phyloP scores from a whole-genome alignment of 2,329 filamentous ascomycete genomes.

The Alternaria novae-zelandiae region DNA sequence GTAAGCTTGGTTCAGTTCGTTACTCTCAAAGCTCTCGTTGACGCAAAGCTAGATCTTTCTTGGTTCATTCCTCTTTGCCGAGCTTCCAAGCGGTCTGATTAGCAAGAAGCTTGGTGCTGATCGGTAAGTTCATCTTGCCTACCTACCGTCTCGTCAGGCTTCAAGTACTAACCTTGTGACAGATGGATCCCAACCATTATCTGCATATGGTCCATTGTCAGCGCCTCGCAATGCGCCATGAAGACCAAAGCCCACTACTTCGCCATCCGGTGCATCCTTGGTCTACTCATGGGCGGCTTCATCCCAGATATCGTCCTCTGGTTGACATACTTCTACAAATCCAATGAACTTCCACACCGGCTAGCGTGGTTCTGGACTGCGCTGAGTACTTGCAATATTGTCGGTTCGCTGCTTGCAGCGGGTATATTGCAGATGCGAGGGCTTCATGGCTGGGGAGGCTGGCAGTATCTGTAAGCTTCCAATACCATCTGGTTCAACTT shows the following conservation, averaged over 20 bases:
- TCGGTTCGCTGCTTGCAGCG: conserved; percentile 49
- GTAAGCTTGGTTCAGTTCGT: neutral
- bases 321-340: conserved; percentile 52
- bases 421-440: conserved; percentile 53
- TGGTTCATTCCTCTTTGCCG: conserved; percentile 55
- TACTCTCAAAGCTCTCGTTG: neutral
- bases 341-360: conserved; percentile 50
- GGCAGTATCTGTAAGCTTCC: conserved; percentile 41
- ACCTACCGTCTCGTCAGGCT: neutral
- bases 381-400: conserved; percentile 44
- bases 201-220: conserved; percentile 44
- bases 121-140: conserved; percentile 18
- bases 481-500: conserved; percentile 35
- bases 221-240: conserved; percentile 47
- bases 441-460: conserved; percentile 50
- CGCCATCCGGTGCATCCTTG: conserved; percentile 49
- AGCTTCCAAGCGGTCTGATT: conserved; percentile 58
- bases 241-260: conserved; percentile 45
- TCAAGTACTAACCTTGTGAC: neutral
- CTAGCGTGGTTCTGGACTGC: conserved; percentile 54
- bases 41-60: conserved; percentile 31
- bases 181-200: conserved; percentile 49
- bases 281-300: conserved; percentile 46
- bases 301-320: conserved; percentile 50
- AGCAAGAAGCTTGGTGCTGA: conserved; percentile 61